Evolutionary conservation across 2,329 filamentous ascomycete genomes (phyloP).

Genomic region (Penicillium sp.): DNA sequence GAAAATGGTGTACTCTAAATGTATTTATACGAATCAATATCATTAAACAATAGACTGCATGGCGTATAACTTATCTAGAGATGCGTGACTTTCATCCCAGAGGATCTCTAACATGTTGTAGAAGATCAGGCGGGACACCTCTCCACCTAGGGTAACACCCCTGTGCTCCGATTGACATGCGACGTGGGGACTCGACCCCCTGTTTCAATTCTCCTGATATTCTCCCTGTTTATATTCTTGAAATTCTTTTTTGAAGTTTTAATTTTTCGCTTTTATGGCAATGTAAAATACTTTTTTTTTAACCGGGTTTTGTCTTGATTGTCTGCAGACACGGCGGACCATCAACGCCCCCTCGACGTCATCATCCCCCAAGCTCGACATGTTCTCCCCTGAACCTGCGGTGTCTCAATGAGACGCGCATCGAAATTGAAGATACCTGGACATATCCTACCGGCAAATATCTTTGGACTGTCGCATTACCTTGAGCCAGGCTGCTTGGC

Average conservation of each 20-base stretch:
- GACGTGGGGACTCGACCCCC: neutral
- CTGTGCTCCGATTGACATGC: neutral
- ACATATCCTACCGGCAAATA: neutral
- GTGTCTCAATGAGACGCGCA: conserved; percentile 6
- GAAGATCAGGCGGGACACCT: neutral
- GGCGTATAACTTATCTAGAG: no score
- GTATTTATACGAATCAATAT: conserved; percentile 4
- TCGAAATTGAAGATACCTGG: neutral
- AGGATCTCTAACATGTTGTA: neutral
- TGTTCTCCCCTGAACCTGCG: conserved; percentile 1
- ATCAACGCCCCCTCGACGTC: conserved; percentile 3
- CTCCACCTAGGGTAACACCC: neutral
- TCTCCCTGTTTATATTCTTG: neutral
- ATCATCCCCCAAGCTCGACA: neutral
- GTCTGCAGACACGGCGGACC: neutral
- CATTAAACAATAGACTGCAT: neutral
- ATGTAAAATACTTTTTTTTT: neutral
- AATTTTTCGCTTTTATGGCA: neutral
- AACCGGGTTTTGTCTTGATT: neutral
- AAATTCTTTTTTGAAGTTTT: neutral
- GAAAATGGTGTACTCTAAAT: neutral
- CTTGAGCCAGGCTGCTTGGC: neutral
- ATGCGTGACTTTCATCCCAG: no score
- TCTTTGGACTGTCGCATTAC: neutral
- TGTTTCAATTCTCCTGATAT: neutral